Evolutionary conservation across 164 flowering plant species (phyloP).

Genomic region (Dillenia turbinata): DNA sequence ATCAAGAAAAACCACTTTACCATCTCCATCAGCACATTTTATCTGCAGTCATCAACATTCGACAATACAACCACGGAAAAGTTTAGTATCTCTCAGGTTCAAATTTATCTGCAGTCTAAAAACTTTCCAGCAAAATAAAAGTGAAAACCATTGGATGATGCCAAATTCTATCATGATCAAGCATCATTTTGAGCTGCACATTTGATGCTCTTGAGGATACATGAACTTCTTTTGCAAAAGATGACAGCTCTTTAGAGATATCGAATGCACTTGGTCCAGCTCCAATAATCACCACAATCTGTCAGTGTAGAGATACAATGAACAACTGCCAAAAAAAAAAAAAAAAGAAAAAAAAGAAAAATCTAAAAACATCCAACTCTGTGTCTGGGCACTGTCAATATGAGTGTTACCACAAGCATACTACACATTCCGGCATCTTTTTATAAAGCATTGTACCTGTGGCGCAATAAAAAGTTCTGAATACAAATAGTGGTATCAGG

Average conservation of each 20-base stretch:
- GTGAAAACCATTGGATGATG: slow-evolving; percentile 20
- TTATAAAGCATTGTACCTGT: no score
- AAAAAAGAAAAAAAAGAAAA: no score
- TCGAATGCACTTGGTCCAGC: slow-evolving; percentile 33
- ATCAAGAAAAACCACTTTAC: slow-evolving; percentile 33
- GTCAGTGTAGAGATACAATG: not conserved
- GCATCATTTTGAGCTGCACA: slow-evolving; percentile 8
- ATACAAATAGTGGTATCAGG: no score
- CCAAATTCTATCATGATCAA: slow-evolving; percentile 17
- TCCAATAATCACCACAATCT: slow-evolving; percentile 45
- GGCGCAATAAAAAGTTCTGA: no score
- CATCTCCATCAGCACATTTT: slow-evolving; percentile 22
- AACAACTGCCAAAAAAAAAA: no score
- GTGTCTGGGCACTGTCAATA: no score
- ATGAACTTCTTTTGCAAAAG: slow-evolving; percentile 43
- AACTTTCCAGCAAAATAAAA: not conserved
- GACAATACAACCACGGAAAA: no score
- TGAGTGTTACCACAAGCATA: no score
- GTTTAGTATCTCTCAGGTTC: no score
- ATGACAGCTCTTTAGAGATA: slow-evolving; percentile 30
- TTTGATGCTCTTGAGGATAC: slow-evolving; percentile 26
- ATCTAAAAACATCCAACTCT: no score
- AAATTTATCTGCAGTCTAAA: no score
- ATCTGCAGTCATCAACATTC: slow-evolving; percentile 24
- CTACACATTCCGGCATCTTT: no score